Evolutionary conservation across 257 asterid genomes (phyloP).

Genomic region (Gardenia jasminoides): DNA sequence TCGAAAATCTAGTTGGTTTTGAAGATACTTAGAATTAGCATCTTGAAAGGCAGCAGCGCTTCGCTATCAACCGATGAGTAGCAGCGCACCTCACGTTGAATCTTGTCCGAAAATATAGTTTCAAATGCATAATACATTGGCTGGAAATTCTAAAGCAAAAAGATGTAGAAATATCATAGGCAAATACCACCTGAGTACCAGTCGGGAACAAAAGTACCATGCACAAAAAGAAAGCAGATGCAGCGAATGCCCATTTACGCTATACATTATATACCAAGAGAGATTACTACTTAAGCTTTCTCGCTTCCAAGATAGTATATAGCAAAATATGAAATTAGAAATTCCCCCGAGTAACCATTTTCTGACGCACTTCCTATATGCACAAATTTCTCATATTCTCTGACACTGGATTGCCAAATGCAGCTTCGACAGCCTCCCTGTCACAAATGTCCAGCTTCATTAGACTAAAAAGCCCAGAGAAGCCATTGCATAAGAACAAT

Average conservation of each 20-base stretch:
- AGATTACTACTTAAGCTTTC: not conserved
- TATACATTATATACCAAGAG: not conserved
- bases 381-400: not conserved
- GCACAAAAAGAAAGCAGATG: too few species aligned
- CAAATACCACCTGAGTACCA: too few species aligned
- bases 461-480: not conserved
- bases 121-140: too few species aligned
- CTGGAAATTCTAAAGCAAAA: too few species aligned
- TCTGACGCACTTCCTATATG: not conserved
- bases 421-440: constrained; percentile 12
- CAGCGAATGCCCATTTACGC: not conserved
- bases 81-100: not conserved
- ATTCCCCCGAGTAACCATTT: not conserved
- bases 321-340: not conserved
- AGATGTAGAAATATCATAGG: too few species aligned
- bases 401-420: not conserved
- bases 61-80: too few species aligned
- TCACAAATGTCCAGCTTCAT: not conserved
- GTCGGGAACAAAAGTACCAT: not conserved
- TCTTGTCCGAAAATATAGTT: too few species aligned
- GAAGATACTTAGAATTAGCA: not conserved
- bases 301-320: not conserved
- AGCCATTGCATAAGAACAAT: not conserved
- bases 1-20: too few species aligned
- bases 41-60: not conserved